A percentile compares a stretch with the other conserved stretches of the same genome.
Evolutionary conservation across 1,139 yeast species (phyloP).

Genomic region (Schizosaccharomyces versatilis): DNA sequence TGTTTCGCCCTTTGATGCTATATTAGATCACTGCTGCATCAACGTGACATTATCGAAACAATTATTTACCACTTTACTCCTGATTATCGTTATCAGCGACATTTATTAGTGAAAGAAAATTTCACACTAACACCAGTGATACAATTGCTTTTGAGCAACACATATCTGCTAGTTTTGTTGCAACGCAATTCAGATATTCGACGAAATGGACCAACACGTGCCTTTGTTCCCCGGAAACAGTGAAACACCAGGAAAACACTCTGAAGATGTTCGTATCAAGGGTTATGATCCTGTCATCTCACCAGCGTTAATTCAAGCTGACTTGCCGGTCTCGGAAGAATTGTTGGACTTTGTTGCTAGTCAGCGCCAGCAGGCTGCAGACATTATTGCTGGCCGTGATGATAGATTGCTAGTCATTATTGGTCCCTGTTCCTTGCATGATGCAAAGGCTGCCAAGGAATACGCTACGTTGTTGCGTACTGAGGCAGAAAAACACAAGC

Average conservation of each 20-base stretch:
- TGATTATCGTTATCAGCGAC: no score
- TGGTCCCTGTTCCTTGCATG: conserved; percentile 95
- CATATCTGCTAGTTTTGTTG: no score
- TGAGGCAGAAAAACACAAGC: conserved; percentile 39
- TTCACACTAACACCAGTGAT: no score
- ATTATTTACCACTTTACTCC: no score
- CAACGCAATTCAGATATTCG: neutral
- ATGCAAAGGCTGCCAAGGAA: conserved; percentile 76
- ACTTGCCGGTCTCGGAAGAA: conserved; percentile 44
- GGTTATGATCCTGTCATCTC: conserved; percentile 93
- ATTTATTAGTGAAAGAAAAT: no score
- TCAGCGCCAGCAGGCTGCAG: conserved; percentile 59
- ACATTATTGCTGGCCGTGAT: conserved; percentile 50
- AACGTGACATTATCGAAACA: no score
- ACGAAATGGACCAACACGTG: conserved; percentile 1
- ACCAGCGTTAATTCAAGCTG: conserved; percentile 84
- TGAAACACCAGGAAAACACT: neutral
- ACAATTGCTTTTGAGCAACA: no score
- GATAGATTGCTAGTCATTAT: conserved; percentile 65
- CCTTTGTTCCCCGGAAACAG: conserved; percentile 13
- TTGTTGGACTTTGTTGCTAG: conserved; percentile 40
- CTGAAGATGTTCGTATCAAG: conserved; percentile 22
- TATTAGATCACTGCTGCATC: no score
- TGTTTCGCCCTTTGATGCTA: no score
- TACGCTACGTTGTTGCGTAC: conserved; percentile 48